Percentiles rank a stretch among this genome's conserved stretches.
These are phyloP conservation scores for Fusarium brevicatenulatum DNA, from an alignment of 2,329 filamentous ascomycete genomes.

Conservation along the genomic window DNA sequence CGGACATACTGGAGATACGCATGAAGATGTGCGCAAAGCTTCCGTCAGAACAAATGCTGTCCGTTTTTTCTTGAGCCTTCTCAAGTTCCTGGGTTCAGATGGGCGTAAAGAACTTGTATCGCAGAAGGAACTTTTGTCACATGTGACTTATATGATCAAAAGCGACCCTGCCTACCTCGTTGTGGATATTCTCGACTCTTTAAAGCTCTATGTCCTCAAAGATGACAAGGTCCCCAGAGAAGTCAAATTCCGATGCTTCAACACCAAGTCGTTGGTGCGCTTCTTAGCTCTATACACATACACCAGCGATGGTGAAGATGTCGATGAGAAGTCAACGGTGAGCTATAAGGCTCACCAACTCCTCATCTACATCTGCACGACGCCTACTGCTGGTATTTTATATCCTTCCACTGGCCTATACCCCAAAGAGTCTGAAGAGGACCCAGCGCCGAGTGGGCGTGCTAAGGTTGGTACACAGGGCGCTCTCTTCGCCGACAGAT, in stretches of 20 bases:
- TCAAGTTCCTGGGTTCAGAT: conserved; percentile 80
- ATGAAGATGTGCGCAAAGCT: conserved; percentile 75
- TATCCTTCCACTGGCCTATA: conserved; percentile 86
- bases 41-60: conserved; percentile 86
- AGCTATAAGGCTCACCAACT: conserved; percentile 79
- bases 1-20: conserved; percentile 63
- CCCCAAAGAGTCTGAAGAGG: conserved; percentile 72
- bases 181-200: conserved; percentile 75
- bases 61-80: conserved; percentile 79
- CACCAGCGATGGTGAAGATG: conserved; percentile 56
- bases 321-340: conserved; percentile 61
- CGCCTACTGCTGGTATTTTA: conserved; percentile 76
- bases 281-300: conserved; percentile 78
- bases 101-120: conserved; percentile 84
- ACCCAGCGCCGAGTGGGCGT: conserved; percentile 49
- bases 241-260: conserved; percentile 80
- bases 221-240: conserved; percentile 79
- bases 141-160: conserved; percentile 80
- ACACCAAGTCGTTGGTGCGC: conserved; percentile 75
- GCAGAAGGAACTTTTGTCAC: conserved; percentile 83
- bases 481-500: conserved; percentile 75
- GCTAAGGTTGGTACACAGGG: conserved; percentile 67
- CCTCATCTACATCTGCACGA: conserved; percentile 79
- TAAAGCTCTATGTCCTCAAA: conserved; percentile 77
- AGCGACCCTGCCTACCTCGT: conserved; percentile 82